Conservation (phyloP, 2,329 filamentous ascomycete genomes). For the Sclerotinia trifoliorum region DNA sequence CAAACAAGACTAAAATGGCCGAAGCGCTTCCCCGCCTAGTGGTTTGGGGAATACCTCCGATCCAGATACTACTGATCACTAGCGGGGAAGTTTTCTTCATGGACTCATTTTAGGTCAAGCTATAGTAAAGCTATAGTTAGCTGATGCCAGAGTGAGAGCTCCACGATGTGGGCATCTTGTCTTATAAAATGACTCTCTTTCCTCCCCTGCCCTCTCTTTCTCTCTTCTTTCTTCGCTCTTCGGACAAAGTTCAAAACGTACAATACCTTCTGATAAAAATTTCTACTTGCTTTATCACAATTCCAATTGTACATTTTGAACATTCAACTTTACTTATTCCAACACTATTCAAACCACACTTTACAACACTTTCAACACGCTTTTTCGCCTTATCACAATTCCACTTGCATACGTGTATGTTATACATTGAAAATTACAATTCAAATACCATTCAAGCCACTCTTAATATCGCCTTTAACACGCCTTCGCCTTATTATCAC, state of each 20-base stretch:
- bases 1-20: background rate
- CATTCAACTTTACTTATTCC: background rate
- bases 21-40: background rate
- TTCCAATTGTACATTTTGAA: background rate
- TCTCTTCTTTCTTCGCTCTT: background rate
- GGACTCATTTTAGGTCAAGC: background rate
- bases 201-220: background rate
- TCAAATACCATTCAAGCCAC: no score
- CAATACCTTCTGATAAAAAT: background rate
- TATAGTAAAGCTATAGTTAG: background rate
- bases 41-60: background rate
- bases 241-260: background rate
- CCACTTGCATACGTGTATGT: no score
- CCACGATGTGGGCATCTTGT: background rate
- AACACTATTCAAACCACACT: no score
- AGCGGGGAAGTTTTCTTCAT: background rate
- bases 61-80: background rate
- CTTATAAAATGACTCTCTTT: no score
- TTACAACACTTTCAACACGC: no score
- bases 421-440: no score
- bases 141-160: background rate
- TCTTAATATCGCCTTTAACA: no score
- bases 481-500: background rate
- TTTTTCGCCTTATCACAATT: no score
- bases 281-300: background rate